Base-by-base conservation (phyloP, 208 protist species). In the Trypanosoma cruzi region DNA sequence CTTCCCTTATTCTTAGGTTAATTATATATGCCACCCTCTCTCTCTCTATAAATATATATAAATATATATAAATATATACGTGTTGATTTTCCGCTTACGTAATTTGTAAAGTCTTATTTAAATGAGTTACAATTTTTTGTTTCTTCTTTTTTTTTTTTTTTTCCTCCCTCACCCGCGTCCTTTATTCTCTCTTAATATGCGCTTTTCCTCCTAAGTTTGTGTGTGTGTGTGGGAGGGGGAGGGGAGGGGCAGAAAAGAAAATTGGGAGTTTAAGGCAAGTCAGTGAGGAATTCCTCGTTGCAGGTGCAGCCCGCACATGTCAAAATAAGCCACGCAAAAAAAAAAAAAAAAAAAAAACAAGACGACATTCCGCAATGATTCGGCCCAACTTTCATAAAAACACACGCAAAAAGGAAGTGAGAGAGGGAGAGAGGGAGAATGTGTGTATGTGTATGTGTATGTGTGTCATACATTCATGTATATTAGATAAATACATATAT, bases 111-210 rank as follows among this genome's bases (percentile, higher is more conserved):
- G 28, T 32, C 60, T 40, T 66, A 31, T 32, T 61, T 37, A 58
- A 54, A 36, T 24, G 4, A 59, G 5, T 24, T 56, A 64, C 28
- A 46, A 16, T 14, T 34, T 20, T 44, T 40, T 14, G 20, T 65
- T 61, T 28, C 73, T 58, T 62, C 59, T 66, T 42, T 78, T 58
- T 62, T 5, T 31, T 58, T 46, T 50, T 50, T 61, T 64, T 58
- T 60, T 44, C 29, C 36, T 56, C n/a, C n/a, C n/a, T n/a, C n/a
- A n/a, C n/a, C n/a, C n/a, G n/a, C n/a, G n/a, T n/a, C n/a, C n/a
- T n/a, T n/a, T n/a, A n/a, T n/a, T n/a, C n/a, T n/a, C n/a, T n/a
- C n/a, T n/a, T n/a, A n/a, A n/a, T n/a, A n/a, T n/a, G n/a, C n/a
- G n/a, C n/a, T n/a, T n/a, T n/a, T n/a, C n/a, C n/a, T n/a, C n/a